Evolutionary conservation across 768 basidiomycete species (phyloP), one percentile per base, ranked within the genome.

Genomic region (Rubroboletus satanas): DNA sequence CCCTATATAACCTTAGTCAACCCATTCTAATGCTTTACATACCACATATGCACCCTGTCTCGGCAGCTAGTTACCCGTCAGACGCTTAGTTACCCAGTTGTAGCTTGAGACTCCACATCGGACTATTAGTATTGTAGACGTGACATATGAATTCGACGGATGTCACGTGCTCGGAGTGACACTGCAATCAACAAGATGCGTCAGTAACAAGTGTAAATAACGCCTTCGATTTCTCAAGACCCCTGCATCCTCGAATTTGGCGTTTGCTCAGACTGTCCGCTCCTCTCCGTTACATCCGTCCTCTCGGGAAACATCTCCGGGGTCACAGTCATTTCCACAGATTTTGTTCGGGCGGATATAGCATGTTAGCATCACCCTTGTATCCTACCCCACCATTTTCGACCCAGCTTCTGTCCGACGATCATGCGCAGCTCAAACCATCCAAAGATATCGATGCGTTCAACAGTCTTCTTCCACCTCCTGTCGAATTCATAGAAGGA

Each of bases 401-500:
- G 37, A 69, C 76, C 6, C 75, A 79, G 47, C 77, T 79, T 63
- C 65, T 63, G 44, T 66, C 80, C 32, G 82, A 85, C 47, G 81
- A 82, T 64, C 65, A 75, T 42, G 63, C 77, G 29, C 82, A 83
- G 59, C 83, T 82, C 66, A 76, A 82, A 41, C 88, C 88, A 4
- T 79, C 85, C 36, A 83, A 81, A 65, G 87, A 90, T 66, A 67
- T 86, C 56, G 87, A 88, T 56, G 75, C 84, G 4, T 90, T 90
- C 76, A 89, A 87, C 61, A 86, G 76, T 60, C 77, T 89, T n/a
- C 80, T 89, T 36, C 86, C 87, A 5, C 87, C 87, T n/a, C 82
- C 85, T 17, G 78, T 92, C 56, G 90, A 92, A 68, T 92, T 92
- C 50, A 74, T 91, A 48, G 90, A 92, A 67, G 90, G 90, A 21